A percentile compares a stretch with the other conserved stretches of the same genome.
Conservation (phyloP, 2,329 filamentous ascomycete genomes). For the Sporothrix protearum region DNA sequence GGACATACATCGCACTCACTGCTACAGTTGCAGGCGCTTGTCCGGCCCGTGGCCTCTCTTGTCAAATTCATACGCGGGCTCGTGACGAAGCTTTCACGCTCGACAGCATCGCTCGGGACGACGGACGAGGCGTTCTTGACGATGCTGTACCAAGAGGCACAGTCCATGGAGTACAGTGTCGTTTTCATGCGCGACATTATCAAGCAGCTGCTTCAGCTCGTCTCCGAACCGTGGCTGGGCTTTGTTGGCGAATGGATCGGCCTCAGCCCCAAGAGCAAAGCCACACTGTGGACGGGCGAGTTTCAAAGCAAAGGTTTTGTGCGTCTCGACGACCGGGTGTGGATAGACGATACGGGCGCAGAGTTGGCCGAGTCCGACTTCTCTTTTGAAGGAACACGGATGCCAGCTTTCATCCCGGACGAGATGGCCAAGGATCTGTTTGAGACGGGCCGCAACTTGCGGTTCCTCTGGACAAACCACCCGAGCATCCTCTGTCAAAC, state of each 20-base stretch:
- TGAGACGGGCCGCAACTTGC: constrained; percentile 72
- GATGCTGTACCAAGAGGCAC: constrained; percentile 58
- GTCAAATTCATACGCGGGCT: constrained; percentile 52
- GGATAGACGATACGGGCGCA: constrained; percentile 57
- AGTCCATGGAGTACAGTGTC: constrained; percentile 61
- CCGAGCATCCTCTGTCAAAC: constrained; percentile 63
- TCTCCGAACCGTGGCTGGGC: constrained; percentile 37
- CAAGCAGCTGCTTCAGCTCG: constrained; percentile 56
- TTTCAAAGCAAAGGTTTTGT: constrained; percentile 55
- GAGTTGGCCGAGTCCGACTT: constrained; percentile 58
- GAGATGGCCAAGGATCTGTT: constrained; percentile 72
- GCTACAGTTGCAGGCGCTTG: constrained; percentile 50
- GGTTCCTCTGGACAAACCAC: constrained; percentile 67
- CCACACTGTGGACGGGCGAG: constrained; percentile 24
- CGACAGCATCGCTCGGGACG: constrained; percentile 30
- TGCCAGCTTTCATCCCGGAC: constrained; percentile 67
- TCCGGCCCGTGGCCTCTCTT: constrained; percentile 47
- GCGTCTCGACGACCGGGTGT: constrained; percentile 52
- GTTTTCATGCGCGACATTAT: constrained; percentile 60
- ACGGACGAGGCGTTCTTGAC: constrained; percentile 62
- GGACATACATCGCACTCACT: constrained; percentile 46
- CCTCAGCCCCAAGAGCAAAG: constrained; percentile 53
- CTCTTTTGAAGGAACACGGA: constrained; percentile 58
- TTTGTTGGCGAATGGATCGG: constrained; percentile 71
- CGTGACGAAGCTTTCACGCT: constrained; percentile 44